These are phyloP conservation scores for Mallotus japonicus DNA, from an alignment of 441 rosid species.

Conservation along the genomic window DNA sequence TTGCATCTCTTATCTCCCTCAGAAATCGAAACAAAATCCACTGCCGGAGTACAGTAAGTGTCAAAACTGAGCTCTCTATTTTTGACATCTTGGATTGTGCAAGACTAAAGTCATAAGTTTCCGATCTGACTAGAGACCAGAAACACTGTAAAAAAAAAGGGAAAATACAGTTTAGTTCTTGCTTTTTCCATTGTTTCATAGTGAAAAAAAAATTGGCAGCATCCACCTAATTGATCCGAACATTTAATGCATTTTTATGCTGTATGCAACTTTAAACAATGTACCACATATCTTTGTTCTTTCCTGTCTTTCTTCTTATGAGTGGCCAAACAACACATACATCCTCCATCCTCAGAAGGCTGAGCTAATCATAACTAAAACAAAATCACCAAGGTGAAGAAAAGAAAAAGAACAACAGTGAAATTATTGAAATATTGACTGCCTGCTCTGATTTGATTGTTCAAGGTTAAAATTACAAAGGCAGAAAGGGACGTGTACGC, in stretches of 20 bases:
- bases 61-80: not conserved
- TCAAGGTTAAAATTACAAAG: constrained; percentile 62
- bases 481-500: constrained; percentile 85
- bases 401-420: not conserved
- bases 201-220: not conserved
- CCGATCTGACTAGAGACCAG: not conserved
- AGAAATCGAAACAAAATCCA: constrained; percentile 71
- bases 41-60: constrained; percentile 79
- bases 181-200: not conserved
- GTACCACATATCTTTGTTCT: not conserved
- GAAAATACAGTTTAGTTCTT: not conserved
- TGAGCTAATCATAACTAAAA: not conserved
- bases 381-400: not conserved
- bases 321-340: not conserved
- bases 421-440: constrained; percentile 6
- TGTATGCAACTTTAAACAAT: not conserved
- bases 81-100: not conserved
- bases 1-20: constrained; percentile 64
- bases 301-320: not conserved
- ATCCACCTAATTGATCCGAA: not conserved
- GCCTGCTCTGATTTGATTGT: constrained; percentile 11
- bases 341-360: not conserved
- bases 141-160: not conserved
- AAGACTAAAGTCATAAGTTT: not conserved
- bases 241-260: not conserved